Conservation (phyloP, 768 basidiomycete species). For the Tricholoma sp. region DNA sequence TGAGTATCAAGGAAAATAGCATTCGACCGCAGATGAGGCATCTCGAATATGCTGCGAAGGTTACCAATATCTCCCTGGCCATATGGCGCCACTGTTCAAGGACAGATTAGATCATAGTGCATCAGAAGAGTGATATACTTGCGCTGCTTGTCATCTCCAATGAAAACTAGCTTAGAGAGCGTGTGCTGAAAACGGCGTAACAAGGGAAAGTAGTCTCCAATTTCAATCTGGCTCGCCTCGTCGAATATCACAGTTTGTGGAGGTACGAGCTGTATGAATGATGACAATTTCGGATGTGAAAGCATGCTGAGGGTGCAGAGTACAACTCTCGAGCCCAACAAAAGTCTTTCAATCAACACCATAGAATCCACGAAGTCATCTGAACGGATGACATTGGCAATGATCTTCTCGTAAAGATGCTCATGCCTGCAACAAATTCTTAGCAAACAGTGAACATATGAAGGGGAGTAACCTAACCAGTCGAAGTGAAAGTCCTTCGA, state of each 20-base stretch:
- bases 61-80: constrained; percentile 47
- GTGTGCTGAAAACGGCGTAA: constrained; percentile 27
- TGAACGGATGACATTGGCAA: constrained; percentile 44
- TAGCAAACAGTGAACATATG: not conserved
- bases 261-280: constrained; percentile 27
- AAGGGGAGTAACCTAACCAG: constrained; percentile 41
- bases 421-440: constrained; percentile 52
- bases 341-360: constrained; percentile 18
- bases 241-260: constrained; percentile 41
- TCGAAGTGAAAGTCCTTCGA: constrained; percentile 57
- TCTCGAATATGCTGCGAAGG: constrained; percentile 59
- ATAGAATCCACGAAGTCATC: constrained; percentile 21
- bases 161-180: constrained; percentile 42
- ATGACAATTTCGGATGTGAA: constrained; percentile 26
- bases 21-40: constrained; percentile 37
- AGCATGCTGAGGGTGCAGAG: constrained; percentile 69
- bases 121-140: constrained; percentile 19
- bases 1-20: constrained; percentile 54
- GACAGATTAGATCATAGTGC: constrained; percentile 11
- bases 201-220: constrained; percentile 41
- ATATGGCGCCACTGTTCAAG: constrained; percentile 56
- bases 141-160: constrained; percentile 53
- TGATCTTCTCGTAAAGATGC: constrained; percentile 52
- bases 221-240: constrained; percentile 52
- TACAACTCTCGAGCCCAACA: constrained; percentile 45